Percentiles rank a stretch among this genome's conserved stretches.
Conservation (phyloP, 306 rosid genomes). For the Malus sieversii region DNA sequence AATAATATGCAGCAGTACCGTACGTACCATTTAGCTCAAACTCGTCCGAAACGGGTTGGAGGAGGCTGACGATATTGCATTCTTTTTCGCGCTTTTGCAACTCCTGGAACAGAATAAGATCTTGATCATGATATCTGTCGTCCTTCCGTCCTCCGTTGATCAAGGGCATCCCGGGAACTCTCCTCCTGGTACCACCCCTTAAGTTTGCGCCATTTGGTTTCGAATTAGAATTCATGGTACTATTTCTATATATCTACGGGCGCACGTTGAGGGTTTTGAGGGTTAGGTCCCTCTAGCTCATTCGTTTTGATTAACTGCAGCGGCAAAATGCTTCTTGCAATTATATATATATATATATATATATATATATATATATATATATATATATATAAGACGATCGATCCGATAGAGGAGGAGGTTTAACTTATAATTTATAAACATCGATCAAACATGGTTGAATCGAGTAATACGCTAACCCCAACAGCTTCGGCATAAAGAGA, state of each 20-base stretch:
- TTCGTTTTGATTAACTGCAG: no score
- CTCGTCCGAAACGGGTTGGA: constrained; percentile 50
- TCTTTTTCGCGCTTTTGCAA: constrained; percentile 45
- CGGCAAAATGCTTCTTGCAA: no score
- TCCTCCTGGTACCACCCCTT: not conserved
- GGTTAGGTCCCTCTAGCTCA: no score
- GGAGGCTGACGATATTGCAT: constrained; percentile 27
- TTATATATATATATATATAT: no score
- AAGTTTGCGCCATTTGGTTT: not conserved
- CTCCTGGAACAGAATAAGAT: constrained; percentile 61
- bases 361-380: no score
- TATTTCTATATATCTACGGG: not conserved
- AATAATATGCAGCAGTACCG: no score
- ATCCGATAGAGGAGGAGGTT: no score
- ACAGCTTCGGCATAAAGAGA: not conserved
- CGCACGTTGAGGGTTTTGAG: no score
- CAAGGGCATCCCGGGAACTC: not conserved
- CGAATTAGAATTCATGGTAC: not conserved
- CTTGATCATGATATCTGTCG: constrained; percentile 25
- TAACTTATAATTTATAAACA: no score
- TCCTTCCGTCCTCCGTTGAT: constrained; percentile 8
- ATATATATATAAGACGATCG: no score
- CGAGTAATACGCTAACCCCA: no score
- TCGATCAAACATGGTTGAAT: no score
- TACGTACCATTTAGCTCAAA: constrained; percentile 19